phyloP scores from a whole-genome alignment of 1,284 basidiomycete species.

The Kalmanozyma brasiliensis region DNA sequence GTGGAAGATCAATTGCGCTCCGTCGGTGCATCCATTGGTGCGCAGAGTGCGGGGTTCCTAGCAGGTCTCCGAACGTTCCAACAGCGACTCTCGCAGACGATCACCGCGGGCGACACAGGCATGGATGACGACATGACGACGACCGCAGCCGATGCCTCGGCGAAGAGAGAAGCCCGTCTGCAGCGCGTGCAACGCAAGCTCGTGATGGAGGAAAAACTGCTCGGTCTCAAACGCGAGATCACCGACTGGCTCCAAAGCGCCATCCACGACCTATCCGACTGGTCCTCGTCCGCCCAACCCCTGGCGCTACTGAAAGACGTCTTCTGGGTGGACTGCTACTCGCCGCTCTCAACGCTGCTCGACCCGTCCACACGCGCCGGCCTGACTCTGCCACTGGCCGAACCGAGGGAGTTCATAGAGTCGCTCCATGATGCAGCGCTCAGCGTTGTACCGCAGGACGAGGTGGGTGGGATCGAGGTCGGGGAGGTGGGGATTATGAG shows the following conservation, averaged over 20 bases:
- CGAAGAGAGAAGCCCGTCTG: slow-evolving; percentile 28
- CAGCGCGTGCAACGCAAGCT: slow-evolving; percentile 39
- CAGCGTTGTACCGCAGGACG: slow-evolving; percentile 29
- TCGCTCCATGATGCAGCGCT: slow-evolving; percentile 41
- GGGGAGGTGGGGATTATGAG: slow-evolving; percentile 1
- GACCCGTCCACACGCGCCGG: slow-evolving; percentile 34
- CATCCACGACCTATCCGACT: slow-evolving; percentile 33
- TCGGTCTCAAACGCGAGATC: slow-evolving; percentile 46
- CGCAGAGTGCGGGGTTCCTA: slow-evolving; percentile 30
- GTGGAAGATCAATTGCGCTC: slow-evolving; percentile 11
- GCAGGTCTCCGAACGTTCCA: slow-evolving; percentile 42
- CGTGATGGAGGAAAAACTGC: slow-evolving; percentile 45
- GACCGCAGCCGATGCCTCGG: slow-evolving; percentile 1
- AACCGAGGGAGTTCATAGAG: slow-evolving; percentile 35
- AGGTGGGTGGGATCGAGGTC: slow-evolving; percentile 23
- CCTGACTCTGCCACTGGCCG: slow-evolving; percentile 23
- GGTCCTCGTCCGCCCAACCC: slow-evolving; percentile 9
- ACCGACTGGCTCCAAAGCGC: slow-evolving; percentile 40
- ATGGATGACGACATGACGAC: slow-evolving; percentile 21
- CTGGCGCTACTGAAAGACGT: slow-evolving; percentile 30
- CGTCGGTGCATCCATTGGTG: slow-evolving; percentile 9
- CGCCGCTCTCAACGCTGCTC: slow-evolving; percentile 24
- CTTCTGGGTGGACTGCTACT: slow-evolving; percentile 42
- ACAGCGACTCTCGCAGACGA: slow-evolving; percentile 34
- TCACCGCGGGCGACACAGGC: slow-evolving; percentile 24